Conservation (phyloP, 2,329 filamentous ascomycete genomes). For the Aspergillus bombycis region DNA sequence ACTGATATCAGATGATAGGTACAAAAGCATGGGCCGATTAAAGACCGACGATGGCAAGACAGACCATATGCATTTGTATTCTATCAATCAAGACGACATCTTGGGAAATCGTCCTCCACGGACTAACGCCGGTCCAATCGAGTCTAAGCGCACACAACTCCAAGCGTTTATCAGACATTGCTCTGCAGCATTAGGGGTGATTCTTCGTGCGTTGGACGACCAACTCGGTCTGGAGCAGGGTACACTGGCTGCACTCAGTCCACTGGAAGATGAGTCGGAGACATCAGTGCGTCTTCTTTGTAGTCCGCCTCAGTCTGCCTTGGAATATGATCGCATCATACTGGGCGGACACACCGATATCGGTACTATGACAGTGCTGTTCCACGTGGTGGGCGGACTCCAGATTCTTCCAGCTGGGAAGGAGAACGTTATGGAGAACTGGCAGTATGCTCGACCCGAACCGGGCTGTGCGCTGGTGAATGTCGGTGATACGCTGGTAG, state of each 20-base stretch:
- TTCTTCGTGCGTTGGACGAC: no score
- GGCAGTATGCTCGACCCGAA: conserved; percentile 26
- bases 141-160: background rate
- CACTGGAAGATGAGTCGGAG: no score
- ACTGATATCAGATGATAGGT: background rate
- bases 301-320: no score
- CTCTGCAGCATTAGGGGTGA: background rate
- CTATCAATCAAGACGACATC: background rate
- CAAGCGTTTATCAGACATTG: background rate
- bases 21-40: background rate
- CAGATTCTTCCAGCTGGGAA: conserved; percentile 35
- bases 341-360: conserved; percentile 41
- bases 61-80: background rate
- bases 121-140: background rate
- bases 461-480: conserved; percentile 45
- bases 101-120: background rate
- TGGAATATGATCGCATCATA: no score
- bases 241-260: no score
- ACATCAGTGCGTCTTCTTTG: no score
- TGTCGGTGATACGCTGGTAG: conserved; percentile 52
- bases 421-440: conserved; percentile 17
- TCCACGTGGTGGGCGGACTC: conserved; percentile 40
- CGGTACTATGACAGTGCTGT: conserved; percentile 41
- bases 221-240: no score
- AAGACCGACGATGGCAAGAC: background rate